phyloP scores from a whole-genome alignment of 345 rosid genomes.

The Hibiscus tridactylites region DNA sequence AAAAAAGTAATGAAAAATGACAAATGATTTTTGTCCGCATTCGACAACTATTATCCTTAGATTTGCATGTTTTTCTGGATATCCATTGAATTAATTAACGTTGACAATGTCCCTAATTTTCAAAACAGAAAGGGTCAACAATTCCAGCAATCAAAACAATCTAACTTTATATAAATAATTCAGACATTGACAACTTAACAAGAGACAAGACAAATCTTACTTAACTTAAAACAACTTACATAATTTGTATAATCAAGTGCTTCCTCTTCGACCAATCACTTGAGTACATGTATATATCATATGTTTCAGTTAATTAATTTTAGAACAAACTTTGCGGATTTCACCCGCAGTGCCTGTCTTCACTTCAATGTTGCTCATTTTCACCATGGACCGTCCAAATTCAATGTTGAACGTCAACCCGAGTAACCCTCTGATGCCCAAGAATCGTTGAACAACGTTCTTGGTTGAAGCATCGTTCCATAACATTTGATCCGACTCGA shows the following conservation, averaged over 20 bases:
- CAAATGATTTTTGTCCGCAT: too few species aligned
- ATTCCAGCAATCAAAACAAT: neutral
- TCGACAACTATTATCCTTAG: too few species aligned
- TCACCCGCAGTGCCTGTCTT: slow-evolving; percentile 37
- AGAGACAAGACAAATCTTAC: neutral
- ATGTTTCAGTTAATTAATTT: slow-evolving; percentile 23
- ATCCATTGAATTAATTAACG: neutral
- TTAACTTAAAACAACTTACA: neutral
- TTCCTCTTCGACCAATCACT: neutral
- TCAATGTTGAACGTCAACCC: slow-evolving; percentile 32
- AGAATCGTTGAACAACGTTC: slow-evolving; percentile 30
- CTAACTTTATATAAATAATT: neutral
- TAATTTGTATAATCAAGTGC: neutral
- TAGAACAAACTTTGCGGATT: slow-evolving; percentile 45
- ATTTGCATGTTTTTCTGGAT: neutral
- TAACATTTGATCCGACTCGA: slow-evolving; percentile 35
- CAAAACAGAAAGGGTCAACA: neutral
- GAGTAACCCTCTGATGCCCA: slow-evolving; percentile 18
- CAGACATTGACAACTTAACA: neutral
- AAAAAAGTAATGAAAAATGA: too few species aligned
- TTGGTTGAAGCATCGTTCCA: slow-evolving; percentile 38
- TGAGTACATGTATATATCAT: neutral
- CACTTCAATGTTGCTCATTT: slow-evolving; percentile 55
- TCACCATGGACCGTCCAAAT: slow-evolving; percentile 56
- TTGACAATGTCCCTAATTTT: neutral